phyloP scores from a whole-genome alignment of 306 rosid genomes.

The Lablab purpureus region DNA sequence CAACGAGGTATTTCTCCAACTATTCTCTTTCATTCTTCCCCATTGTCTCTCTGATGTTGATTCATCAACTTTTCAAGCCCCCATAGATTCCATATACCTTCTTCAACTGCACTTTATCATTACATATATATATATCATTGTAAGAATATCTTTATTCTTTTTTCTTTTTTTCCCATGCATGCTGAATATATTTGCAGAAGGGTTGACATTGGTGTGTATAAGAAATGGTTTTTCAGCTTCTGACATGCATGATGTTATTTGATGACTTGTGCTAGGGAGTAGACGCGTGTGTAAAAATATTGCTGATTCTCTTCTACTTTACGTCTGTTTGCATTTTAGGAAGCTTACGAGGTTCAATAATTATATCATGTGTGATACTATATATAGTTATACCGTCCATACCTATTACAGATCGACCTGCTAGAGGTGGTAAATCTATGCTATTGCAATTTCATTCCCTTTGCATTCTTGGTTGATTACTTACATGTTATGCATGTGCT shows the following conservation, averaged over 20 bases:
- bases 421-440: conserved; percentile 53
- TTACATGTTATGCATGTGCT: conserved; percentile 1
- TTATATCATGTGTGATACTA: conserved; percentile 76
- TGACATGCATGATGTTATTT: conserved; percentile 27
- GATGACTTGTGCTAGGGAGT: conserved; percentile 38
- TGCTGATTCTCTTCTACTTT: conserved; percentile 60
- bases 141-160: neutral
- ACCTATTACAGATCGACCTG: conserved; percentile 53
- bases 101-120: conserved; percentile 5
- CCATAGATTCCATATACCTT: conserved; percentile 33
- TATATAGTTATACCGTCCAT: conserved; percentile 61
- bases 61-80: conserved; percentile 31
- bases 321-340: conserved; percentile 46
- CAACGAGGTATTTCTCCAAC: conserved; percentile 48
- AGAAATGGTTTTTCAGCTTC: conserved; percentile 13
- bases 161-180: conserved; percentile 1
- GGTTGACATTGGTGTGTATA: neutral
- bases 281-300: conserved; percentile 48
- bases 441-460: neutral
- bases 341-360: conserved; percentile 51
- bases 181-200: neutral
- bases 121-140: neutral
- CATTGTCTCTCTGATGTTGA: conserved; percentile 18
- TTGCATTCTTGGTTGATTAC: neutral
- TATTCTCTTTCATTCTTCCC: neutral